These are phyloP conservation scores for Grammothele lineata DNA, from an alignment of 768 basidiomycete species.

Conservation along the genomic window DNA sequence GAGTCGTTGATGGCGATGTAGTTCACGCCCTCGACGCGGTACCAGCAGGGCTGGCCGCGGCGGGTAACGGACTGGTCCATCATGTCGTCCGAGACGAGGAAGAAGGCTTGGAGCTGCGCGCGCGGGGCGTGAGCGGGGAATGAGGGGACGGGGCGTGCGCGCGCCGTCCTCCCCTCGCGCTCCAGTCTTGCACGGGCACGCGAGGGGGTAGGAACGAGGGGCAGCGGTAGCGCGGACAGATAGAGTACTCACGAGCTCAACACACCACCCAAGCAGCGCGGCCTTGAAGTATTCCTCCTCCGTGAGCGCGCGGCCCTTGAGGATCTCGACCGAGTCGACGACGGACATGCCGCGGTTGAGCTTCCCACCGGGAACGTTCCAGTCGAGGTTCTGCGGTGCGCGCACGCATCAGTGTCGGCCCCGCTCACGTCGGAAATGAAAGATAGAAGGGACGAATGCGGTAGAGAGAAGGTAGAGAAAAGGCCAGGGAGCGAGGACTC, in stretches of 20 bases:
- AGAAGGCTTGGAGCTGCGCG: conserved; percentile 90
- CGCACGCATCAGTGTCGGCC: background rate
- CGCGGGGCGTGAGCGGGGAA: background rate
- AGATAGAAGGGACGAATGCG: background rate
- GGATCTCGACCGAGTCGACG: conserved; percentile 87
- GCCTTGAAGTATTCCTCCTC: conserved; percentile 88
- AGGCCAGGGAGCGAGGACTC: conserved; percentile 25
- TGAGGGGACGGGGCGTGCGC: background rate
- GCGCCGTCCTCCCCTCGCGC: too few relatives aligned
- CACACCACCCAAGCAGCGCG: conserved; percentile 90
- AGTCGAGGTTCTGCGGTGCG: conserved; percentile 73
- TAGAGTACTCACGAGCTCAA: conserved; percentile 78
- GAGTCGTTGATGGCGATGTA: conserved; percentile 94
- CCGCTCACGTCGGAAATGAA: background rate
- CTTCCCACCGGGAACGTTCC: conserved; percentile 96
- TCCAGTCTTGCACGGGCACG: background rate
- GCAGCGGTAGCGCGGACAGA: background rate
- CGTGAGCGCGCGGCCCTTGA: conserved; percentile 63
- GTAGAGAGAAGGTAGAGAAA: background rate
- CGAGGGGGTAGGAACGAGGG: background rate
- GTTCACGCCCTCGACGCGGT: conserved; percentile 62
- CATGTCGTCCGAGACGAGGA: conserved; percentile 95
- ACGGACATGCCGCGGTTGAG: conserved; percentile 96
- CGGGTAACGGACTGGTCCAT: conserved; percentile 96
- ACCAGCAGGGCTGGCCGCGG: conserved; percentile 95